Base-by-base conservation (phyloP, 2,329 filamentous ascomycete genomes). In the Xylaria digitata region DNA sequence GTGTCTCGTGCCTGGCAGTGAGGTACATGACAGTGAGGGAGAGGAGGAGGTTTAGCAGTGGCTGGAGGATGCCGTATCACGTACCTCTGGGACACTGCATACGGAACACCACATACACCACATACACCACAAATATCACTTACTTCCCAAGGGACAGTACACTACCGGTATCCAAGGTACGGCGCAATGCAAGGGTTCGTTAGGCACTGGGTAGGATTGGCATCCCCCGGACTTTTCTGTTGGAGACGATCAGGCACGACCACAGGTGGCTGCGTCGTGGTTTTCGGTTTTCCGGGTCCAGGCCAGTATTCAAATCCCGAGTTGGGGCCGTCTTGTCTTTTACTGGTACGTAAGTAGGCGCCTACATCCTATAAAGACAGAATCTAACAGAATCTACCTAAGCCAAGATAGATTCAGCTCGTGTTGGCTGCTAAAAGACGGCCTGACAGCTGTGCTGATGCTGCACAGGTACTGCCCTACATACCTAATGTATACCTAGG, bases 231-330 rank as follows among this genome's bases (percentile, higher is more conserved):
- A 63, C 34, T 59, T 42, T 61, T 19, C 37, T 8, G 46, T 65
- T 62, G 54, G 55, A 60, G 49, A 17, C 59, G 23, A 52, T 68
- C 62, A 56, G 66, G 62, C 66, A 65, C 62, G 19, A 55, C 48
- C 37, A 65, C 62, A 61, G 50, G 53, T 56, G n/a, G 53, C 15
- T 40, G 8, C 26, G 26, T 26, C 26, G 26, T 26, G 26, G 26
- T 26, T 26, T 26, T 26, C 5, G 21, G 19, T 55, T 40, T 42
- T 26, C 59, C 59, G 26, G 49, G 49, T 46, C 56, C 45, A 50
- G 45, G 43, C 26, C 11, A 26, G 30, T 26, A 21, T 32, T 2
- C 21, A 50, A 56, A 63, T 63, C 52, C 61, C 52, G 54, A 9
- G 34, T 50, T 63, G 45, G 52, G 32, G 43, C 48, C 37, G 34